A percentile compares a stretch with the other conserved stretches of the same genome.
phyloP scores from a whole-genome alignment of 352 stramenopile species.

The Phytopythium litorale region DNA sequence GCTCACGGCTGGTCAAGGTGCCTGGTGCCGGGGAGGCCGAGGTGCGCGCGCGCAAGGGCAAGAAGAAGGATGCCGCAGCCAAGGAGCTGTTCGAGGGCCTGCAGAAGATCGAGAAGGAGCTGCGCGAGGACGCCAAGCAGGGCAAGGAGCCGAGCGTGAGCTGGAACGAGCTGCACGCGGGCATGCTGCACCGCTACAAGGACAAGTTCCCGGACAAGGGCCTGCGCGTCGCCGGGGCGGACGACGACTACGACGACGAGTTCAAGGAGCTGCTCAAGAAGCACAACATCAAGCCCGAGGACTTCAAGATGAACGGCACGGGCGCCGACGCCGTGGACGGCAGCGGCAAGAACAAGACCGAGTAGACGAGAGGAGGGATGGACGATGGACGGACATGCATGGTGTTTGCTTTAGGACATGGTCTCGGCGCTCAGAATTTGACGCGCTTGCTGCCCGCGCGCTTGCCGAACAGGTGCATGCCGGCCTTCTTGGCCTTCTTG shows the following conservation, averaged over 20 bases:
- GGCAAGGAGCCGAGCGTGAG: slow-evolving; percentile 50
- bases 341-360: slow-evolving; percentile 23
- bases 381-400: no score
- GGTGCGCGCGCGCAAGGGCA: slow-evolving; percentile 15
- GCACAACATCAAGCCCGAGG: slow-evolving; percentile 64
- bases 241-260: slow-evolving; percentile 80
- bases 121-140: slow-evolving; percentile 47
- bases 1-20: slow-evolving; percentile 32
- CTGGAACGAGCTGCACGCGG: slow-evolving; percentile 75
- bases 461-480: slow-evolving; percentile 5
- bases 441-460: slow-evolving; percentile 22
- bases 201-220: slow-evolving; percentile 77
- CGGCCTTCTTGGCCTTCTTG: slow-evolving; percentile 13
- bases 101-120: slow-evolving; percentile 68
- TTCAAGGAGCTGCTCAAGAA: slow-evolving; percentile 80
- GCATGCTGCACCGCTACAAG: slow-evolving; percentile 73
- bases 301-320: slow-evolving; percentile 33
- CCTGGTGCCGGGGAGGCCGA: slow-evolving; percentile 12
- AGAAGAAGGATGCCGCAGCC: slow-evolving; percentile 30
- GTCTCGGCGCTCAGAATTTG: slow-evolving; percentile 34
- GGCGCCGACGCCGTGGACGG: not conserved
- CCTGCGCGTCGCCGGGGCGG: slow-evolving; percentile 29
- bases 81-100: slow-evolving; percentile 77
- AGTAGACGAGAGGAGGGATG: not conserved
- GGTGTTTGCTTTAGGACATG: not conserved